phyloP scores from a whole-genome alignment of 192 early-diverging fungal species.

The Coemansia sp. region DNA sequence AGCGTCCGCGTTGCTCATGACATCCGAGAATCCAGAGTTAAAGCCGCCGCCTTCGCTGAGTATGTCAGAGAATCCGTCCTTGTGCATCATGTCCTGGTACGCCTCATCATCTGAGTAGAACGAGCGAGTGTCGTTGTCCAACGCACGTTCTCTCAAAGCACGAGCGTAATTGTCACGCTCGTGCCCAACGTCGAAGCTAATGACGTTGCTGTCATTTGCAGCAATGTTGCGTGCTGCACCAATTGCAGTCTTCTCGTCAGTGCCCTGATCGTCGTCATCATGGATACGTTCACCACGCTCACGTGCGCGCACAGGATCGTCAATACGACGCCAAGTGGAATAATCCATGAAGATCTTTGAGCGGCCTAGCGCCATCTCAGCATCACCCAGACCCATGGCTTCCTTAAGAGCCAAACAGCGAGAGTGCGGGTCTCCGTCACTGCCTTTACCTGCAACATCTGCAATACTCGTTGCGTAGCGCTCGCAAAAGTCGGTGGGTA shows the following conservation, averaged over 20 bases:
- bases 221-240: conserved; percentile 14
- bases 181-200: conserved; percentile 30
- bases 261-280: conserved; percentile 22
- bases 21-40: conserved; percentile 46
- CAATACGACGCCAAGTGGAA: conserved; percentile 64
- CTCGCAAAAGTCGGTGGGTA: conserved; percentile 76
- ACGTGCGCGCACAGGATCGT: conserved; percentile 61
- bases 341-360: conserved; percentile 63
- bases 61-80: conserved; percentile 53
- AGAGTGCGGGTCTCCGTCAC: conserved; percentile 14
- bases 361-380: conserved; percentile 42
- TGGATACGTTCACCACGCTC: conserved; percentile 54
- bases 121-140: conserved; percentile 50
- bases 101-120: conserved; percentile 54
- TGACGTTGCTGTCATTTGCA: conserved; percentile 11
- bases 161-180: conserved; percentile 29
- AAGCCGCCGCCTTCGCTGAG: conserved; percentile 38
- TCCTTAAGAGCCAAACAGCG: conserved; percentile 29
- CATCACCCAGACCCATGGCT: conserved; percentile 23
- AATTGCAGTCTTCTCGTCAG: conserved; percentile 34
- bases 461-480: conserved; percentile 62
- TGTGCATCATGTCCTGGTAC: conserved; percentile 43
- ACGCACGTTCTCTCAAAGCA: conserved; percentile 22
- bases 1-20: conserved; percentile 30
- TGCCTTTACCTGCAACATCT: conserved; percentile 16